Evolutionary conservation across 768 basidiomycete species (phyloP).

Genomic region (Russula dissimulans): DNA sequence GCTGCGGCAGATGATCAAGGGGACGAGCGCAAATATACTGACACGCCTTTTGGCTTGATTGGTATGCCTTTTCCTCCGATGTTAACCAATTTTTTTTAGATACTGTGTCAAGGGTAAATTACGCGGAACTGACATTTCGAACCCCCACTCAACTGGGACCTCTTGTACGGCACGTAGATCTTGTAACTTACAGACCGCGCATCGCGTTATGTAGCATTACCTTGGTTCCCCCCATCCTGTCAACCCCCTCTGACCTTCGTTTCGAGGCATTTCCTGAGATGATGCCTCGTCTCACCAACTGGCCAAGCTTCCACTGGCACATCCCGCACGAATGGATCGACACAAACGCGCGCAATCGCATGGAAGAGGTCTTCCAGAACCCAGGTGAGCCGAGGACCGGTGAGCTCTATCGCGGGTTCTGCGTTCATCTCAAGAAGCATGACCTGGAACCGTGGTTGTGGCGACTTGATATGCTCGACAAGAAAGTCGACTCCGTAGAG

Average conservation of each 20-base stretch:
- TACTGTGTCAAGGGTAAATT: not conserved
- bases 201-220: slow-evolving; percentile 5
- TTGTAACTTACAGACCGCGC: slow-evolving; percentile 7
- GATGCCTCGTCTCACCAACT: slow-evolving; percentile 42
- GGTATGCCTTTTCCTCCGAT: no score
- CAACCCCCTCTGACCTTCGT: slow-evolving; percentile 34
- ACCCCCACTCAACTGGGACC: slow-evolving; percentile 17
- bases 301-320: slow-evolving; percentile 30
- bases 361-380: slow-evolving; percentile 75
- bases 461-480: slow-evolving; percentile 37
- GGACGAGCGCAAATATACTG: slow-evolving; percentile 79
- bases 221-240: not conserved
- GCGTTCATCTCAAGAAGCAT: slow-evolving; percentile 88
- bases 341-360: slow-evolving; percentile 55
- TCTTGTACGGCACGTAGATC: not conserved
- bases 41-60: slow-evolving; percentile 67
- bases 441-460: slow-evolving; percentile 34
- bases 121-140: slow-evolving; percentile 5
- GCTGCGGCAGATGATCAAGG: slow-evolving; percentile 68
- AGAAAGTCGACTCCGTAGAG: slow-evolving; percentile 93
- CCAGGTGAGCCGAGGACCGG: slow-evolving; percentile 73
- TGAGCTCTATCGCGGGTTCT: slow-evolving; percentile 92
- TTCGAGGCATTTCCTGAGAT: slow-evolving; percentile 63
- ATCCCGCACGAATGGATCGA: slow-evolving; percentile 53
- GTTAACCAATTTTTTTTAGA: no score